These are phyloP conservation scores for Calendula officinalis DNA, from an alignment of 129 eudicot genomes.

Conservation along the genomic window DNA sequence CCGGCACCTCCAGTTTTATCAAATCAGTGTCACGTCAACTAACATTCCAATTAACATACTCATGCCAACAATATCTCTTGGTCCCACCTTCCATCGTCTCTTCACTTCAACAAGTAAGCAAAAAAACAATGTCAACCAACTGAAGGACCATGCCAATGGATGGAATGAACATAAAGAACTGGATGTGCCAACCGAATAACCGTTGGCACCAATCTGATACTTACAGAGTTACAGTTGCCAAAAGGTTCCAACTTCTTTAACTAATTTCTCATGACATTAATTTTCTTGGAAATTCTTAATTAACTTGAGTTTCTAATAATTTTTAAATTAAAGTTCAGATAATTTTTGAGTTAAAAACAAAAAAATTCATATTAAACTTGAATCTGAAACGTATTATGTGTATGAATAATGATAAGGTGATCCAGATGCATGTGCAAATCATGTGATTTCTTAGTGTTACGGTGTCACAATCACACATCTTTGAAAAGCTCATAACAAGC, in stretches of 20 bases:
- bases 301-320: background rate
- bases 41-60: too few relatives aligned
- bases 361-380: background rate
- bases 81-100: too few relatives aligned
- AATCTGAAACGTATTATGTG: constrained; percentile 12
- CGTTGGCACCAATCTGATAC: too few relatives aligned
- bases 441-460: constrained; percentile 15
- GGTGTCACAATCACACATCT: constrained; percentile 14
- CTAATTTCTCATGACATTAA: background rate
- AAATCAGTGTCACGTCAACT: too few relatives aligned
- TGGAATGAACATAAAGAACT: too few relatives aligned
- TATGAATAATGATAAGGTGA: constrained; percentile 2
- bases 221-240: background rate
- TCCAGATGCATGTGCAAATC: constrained; percentile 23
- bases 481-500: background rate
- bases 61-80: too few relatives aligned
- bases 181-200: too few relatives aligned
- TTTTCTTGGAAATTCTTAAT: background rate
- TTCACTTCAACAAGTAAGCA: too few relatives aligned
- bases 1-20: too few relatives aligned
- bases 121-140: too few relatives aligned
- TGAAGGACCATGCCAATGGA: too few relatives aligned
- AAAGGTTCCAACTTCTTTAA: background rate
- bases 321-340: background rate
- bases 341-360: background rate